These are phyloP conservation scores for Aspergillus heteromorphus DNA, from an alignment of 495 filamentous ascomycete species.

Conservation along the genomic window DNA sequence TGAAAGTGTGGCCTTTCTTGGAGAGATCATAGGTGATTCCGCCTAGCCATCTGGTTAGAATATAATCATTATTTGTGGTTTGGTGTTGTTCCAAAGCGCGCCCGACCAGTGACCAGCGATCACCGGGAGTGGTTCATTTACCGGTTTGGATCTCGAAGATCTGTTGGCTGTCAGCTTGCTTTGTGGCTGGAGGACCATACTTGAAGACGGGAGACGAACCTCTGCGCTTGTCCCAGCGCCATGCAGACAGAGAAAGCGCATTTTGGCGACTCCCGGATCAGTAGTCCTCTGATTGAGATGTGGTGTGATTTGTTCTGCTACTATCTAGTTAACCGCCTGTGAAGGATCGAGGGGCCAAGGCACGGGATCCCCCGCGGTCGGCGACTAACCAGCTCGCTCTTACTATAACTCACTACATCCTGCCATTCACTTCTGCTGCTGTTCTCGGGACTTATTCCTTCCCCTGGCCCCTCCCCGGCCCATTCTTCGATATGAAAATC, in stretches of 20 bases:
- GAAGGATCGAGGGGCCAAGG: too few species aligned
- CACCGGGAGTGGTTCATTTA: constrained; percentile 1
- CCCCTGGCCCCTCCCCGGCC: neutral
- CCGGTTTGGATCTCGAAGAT: constrained; percentile 39
- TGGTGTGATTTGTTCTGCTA: too few species aligned
- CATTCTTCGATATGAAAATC: neutral
- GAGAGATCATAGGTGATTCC: constrained; percentile 29
- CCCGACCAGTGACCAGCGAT: neutral
- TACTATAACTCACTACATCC: too few species aligned
- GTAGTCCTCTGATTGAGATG: too few species aligned
- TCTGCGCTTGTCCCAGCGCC: constrained; percentile 33
- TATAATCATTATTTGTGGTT: neutral
- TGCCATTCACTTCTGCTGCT: too few species aligned
- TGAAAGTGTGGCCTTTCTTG: constrained; percentile 30
- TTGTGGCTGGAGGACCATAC: neutral
- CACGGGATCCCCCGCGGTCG: neutral
- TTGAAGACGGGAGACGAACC: constrained; percentile 8
- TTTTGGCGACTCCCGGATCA: too few species aligned
- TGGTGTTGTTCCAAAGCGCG: neutral
- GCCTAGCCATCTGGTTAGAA: constrained; percentile 15
- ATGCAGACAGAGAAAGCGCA: constrained; percentile 39
- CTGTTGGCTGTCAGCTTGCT: constrained; percentile 16
- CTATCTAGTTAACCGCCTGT: too few species aligned
- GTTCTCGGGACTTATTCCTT: too few species aligned
- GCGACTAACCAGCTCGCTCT: too few species aligned